phyloP scores from a whole-genome alignment of 2,329 filamentous ascomycete genomes.

The Coniochaeta ligniaria region DNA sequence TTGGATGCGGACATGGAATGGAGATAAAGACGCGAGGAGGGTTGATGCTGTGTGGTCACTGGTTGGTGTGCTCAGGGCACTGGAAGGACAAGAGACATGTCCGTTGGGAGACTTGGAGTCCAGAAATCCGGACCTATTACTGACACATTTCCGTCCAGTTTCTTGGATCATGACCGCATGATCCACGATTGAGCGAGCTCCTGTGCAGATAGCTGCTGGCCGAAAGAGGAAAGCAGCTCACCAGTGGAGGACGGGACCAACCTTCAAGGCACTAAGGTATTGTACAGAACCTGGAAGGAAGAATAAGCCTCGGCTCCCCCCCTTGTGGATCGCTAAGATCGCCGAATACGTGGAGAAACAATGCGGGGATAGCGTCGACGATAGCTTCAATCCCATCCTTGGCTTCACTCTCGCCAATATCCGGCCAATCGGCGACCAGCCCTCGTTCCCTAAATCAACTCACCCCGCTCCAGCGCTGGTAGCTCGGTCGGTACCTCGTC shows the following conservation, averaged over 20 bases:
- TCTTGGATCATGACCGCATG: background rate
- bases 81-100: background rate
- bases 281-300: no score
- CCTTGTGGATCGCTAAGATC: background rate
- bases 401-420: background rate
- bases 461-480: background rate
- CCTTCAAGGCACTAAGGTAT: background rate
- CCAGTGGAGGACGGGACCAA: background rate
- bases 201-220: background rate
- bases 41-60: background rate
- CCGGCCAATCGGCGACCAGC: background rate
- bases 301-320: background rate
- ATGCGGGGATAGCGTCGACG: constrained; percentile 2
- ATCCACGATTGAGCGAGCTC: no score
- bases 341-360: background rate
- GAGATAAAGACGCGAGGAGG: background rate
- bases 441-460: background rate
- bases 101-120: background rate
- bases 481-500: background rate
- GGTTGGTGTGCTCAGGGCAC: background rate
- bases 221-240: background rate
- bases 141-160: background rate
- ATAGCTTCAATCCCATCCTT: background rate
- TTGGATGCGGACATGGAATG: background rate
- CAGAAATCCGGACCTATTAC: no score